Evolutionary conservation across 805 yeast species (phyloP), one percentile per base, ranked within the genome.

Genomic region (Sugiyamaella mastotermitis): DNA sequence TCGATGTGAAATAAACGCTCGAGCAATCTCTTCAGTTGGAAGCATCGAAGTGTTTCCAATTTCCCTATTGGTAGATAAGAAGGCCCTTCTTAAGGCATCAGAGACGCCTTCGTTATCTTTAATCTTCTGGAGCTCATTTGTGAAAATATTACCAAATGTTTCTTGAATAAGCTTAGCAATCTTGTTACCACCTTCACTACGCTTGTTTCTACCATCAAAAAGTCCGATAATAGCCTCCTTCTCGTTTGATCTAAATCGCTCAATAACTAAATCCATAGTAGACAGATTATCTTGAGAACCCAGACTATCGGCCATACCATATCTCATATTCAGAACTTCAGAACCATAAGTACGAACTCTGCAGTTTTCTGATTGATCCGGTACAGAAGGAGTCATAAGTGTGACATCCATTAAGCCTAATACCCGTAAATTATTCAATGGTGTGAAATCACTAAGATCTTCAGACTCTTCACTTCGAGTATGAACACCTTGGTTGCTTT

Each of bases 331-430:
- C 33, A 81, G 80, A 16, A 85, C 61, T 35, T 76, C 81, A 0
- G 95, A 81, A 11, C 88, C 90, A 0, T 95, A 83, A 0, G 97
- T 85, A 50, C 98, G 76, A 14, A 92, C 81, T 64, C 98, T 81
- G 48, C 83, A 74, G 50, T 83, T 80, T 9, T 76, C 76, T 8
- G 75, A 69, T 59, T 88, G 95, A 60, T 90, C 97, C 6, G 97
- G 97, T 5, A 88, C 83, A 10, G 81, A 71, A 11, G 87, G 80
- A 0, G 94, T 82, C 1, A 95, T 86, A 45, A 90, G 71, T 1
- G 98, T 92, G 17, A 92, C 94, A 66, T 92, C 99, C 80, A 92
- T 86, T 45, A 92, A 68, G 0, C 97, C 97, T 35, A 92, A 65
- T 8, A 83, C 74, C 45, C 72, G 74, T 45, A 92, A 61, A 27